Evolutionary conservation across 192 early-diverging fungal species (phyloP).

Genomic region (Glomus cerebriforme): DNA sequence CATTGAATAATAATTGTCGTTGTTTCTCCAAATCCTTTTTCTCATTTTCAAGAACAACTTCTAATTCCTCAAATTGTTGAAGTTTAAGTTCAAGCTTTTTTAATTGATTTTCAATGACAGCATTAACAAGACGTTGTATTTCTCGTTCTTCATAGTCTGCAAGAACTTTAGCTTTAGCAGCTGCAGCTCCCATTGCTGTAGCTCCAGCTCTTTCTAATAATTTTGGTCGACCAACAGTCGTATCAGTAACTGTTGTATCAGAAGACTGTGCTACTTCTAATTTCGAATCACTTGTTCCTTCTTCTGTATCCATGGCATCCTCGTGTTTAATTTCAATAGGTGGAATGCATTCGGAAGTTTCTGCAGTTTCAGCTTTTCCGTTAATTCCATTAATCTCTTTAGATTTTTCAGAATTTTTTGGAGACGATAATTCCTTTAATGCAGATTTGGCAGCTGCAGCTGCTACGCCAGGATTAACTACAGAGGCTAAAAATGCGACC

Average conservation of each 20-base stretch:
- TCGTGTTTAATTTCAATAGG: conserved; percentile 20
- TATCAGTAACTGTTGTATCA: not conserved
- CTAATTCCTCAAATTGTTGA: conserved; percentile 91
- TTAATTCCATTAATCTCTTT: conserved; percentile 27
- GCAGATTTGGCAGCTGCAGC: conserved; percentile 86
- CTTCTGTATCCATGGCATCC: conserved; percentile 43
- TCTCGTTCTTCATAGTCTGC: conserved; percentile 86
- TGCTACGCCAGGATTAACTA: conserved; percentile 87
- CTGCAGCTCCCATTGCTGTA: conserved; percentile 88
- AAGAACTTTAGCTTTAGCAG: conserved; percentile 83
- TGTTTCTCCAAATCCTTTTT: conserved; percentile 75
- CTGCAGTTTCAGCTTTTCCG: not conserved
- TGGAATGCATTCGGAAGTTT: conserved; percentile 13
- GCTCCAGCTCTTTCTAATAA: conserved; percentile 77
- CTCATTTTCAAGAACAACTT: conserved; percentile 86
- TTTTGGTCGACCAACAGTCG: conserved; percentile 45
- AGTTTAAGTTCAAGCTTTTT: conserved; percentile 92
- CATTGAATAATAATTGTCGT: conserved; percentile 60
- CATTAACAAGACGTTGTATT: conserved; percentile 77
- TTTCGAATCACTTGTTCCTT: conserved; percentile 25
- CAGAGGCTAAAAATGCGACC: conserved; percentile 82
- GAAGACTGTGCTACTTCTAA: not conserved
- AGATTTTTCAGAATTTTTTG: conserved; percentile 32
- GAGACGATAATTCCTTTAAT: conserved; percentile 62
- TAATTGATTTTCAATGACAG: conserved; percentile 84